phyloP scores from a whole-genome alignment of 148 eudicot genomes.

The Linanthus parryae region DNA sequence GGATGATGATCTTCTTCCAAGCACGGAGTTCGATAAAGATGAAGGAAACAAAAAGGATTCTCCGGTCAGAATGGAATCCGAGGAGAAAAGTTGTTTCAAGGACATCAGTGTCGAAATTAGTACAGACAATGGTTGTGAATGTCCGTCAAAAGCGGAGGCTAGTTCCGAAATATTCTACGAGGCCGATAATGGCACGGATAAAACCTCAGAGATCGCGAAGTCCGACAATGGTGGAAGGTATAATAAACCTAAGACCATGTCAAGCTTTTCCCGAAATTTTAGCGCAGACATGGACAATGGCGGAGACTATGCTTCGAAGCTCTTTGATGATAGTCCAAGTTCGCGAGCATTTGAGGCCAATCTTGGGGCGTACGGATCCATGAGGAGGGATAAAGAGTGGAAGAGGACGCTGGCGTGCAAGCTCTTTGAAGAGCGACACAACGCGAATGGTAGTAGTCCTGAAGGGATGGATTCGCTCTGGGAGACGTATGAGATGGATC shows the following conservation, averaged over 20 bases:
- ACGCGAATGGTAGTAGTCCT: slow-evolving; percentile 28
- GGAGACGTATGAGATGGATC: slow-evolving; percentile 69
- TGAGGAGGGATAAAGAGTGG: slow-evolving; percentile 85
- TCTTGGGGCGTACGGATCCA: slow-evolving; percentile 52
- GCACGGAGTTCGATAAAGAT: slow-evolving; percentile 18
- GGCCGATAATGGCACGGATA: too few species aligned
- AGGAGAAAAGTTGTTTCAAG: too few species aligned
- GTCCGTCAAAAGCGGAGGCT: too few species aligned
- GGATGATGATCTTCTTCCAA: slow-evolving; percentile 12
- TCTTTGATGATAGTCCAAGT: slow-evolving; percentile 12
- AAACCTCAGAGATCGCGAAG: too few species aligned
- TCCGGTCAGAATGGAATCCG: slow-evolving; percentile 15
- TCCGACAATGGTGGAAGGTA: too few species aligned
- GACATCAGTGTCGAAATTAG: too few species aligned
- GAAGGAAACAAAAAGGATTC: slow-evolving; percentile 18
- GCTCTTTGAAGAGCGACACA: slow-evolving; percentile 79
- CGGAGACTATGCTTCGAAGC: too few species aligned
- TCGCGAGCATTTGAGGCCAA: slow-evolving; percentile 7
- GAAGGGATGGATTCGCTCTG: slow-evolving; percentile 93
- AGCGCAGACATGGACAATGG: too few species aligned
- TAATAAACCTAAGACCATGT: too few species aligned
- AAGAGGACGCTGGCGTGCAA: slow-evolving; percentile 77
- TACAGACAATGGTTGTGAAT: too few species aligned
- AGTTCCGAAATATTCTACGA: too few species aligned
- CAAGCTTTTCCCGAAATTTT: too few species aligned